Evolutionary conservation across 2,329 filamentous ascomycete genomes (phyloP).

Genomic region (Aspergillus proliferans): DNA sequence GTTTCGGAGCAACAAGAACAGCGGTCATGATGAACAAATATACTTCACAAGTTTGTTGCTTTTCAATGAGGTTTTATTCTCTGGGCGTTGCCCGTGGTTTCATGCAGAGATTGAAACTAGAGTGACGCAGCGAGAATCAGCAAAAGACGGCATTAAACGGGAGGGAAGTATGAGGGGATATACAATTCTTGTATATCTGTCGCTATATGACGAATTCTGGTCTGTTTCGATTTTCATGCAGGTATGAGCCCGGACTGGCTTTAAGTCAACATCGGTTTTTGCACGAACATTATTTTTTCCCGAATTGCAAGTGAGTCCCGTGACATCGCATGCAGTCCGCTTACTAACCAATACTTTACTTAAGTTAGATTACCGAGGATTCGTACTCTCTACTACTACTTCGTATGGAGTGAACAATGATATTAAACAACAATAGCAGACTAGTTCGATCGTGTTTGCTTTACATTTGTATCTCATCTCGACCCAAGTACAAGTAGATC

Average conservation of each 20-base stretch:
- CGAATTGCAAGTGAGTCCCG: not conserved
- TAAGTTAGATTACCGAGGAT: not conserved
- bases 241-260: too few species aligned
- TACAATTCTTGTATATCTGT: not conserved
- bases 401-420: not conserved
- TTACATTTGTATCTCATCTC: too few species aligned
- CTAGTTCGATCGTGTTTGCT: too few species aligned
- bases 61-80: not conserved
- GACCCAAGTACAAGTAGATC: too few species aligned
- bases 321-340: not conserved
- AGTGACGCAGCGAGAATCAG: not conserved
- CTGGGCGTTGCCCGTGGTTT: not conserved
- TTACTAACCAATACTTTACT: not conserved
- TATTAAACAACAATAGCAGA: too few species aligned
- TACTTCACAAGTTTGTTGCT: not conserved
- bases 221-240: too few species aligned
- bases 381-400: too few species aligned
- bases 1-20: conserved; percentile 23
- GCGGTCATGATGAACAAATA: conserved; percentile 21
- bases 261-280: not conserved
- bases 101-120: not conserved
- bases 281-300: not conserved
- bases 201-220: too few species aligned
- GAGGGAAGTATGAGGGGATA: not conserved
- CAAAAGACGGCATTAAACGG: not conserved